Conservation (phyloP, 179 eudicot genomes). For the Beta macrorhiza region DNA sequence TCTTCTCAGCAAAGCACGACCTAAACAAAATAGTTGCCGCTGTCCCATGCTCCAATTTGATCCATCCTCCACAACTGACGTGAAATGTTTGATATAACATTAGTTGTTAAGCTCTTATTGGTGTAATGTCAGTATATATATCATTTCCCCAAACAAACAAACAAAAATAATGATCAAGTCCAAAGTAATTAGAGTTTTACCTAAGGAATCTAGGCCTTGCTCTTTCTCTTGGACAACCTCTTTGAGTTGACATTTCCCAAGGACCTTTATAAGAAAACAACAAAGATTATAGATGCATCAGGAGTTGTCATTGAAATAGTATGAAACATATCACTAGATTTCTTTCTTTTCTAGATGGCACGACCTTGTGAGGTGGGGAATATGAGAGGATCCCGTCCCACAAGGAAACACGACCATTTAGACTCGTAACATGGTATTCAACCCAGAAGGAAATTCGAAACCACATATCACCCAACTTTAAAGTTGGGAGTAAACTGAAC, state of each 20-base stretch:
- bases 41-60: conserved; percentile 17
- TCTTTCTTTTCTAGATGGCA: too few species aligned
- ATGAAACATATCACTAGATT: too few species aligned
- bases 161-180: neutral
- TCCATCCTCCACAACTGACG: conserved; percentile 18
- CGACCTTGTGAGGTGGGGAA: too few species aligned
- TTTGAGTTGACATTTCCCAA: conserved; percentile 55
- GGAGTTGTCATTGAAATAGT: too few species aligned
- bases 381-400: too few species aligned
- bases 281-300: neutral
- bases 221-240: conserved; percentile 46
- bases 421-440: too few species aligned
- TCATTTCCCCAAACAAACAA: too few species aligned
- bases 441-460: too few species aligned
- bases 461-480: too few species aligned
- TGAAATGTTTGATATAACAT: neutral
- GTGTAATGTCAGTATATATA: neutral
- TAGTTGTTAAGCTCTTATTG: neutral
- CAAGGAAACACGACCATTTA: too few species aligned
- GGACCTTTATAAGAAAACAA: conserved; percentile 29
- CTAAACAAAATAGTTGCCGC: conserved; percentile 18
- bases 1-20: conserved; percentile 15
- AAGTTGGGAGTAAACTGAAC: too few species aligned
- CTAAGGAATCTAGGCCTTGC: conserved; percentile 45
- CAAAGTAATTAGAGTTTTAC: conserved; percentile 25